Base-by-base conservation (phyloP, 139 green algal species). In the Micromonas commoda region DNA sequence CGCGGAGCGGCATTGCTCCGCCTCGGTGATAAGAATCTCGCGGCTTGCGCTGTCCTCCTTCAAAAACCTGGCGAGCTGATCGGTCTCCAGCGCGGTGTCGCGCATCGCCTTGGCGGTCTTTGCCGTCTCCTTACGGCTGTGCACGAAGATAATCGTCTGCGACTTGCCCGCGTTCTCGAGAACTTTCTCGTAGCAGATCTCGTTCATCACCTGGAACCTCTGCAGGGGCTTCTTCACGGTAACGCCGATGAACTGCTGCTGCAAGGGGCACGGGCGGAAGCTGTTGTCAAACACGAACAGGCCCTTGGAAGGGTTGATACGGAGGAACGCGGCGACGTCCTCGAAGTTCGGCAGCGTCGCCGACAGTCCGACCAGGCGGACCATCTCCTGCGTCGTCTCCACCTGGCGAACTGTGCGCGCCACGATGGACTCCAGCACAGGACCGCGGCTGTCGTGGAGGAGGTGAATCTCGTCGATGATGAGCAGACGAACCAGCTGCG, bases 381-480 rank as follows among this genome's bases (percentile, higher is more conserved):
- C 92, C 88, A 93, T 91, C 85, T 98, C 92, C 81, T 97, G 92
- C 19, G 94, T 96, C 0, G 87, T 82, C 88, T 98, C 93, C 51
- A 96, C 84, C 81, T 96, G 92, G 2, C 93, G 90, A 24, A 98
- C 88, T 28, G 95, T 99, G 34, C 95, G 77, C 1, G 92, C 91
- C 26, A 99, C 90, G 72, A 99, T 95, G 77, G 78, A 89, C 85
- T 99, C 95, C 45, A 99, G 88, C 72, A 99, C 95, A 24, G 95
- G 91, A 0, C 95, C 95, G 37, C 95, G 88, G 78, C 86, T 85
- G 84, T 99, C 95, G 78, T 99, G 95, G 81, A 99, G 90, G 81
- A 99, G 83, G 85, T 99, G 95, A 76, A 99, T 94, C 86, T 99
- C 95, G 78, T 99, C 95, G 57, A 99, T 95, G 86, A 99, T 98